Conservation (phyloP, 441 rosid genomes). For the Adansonia grandidieri region DNA sequence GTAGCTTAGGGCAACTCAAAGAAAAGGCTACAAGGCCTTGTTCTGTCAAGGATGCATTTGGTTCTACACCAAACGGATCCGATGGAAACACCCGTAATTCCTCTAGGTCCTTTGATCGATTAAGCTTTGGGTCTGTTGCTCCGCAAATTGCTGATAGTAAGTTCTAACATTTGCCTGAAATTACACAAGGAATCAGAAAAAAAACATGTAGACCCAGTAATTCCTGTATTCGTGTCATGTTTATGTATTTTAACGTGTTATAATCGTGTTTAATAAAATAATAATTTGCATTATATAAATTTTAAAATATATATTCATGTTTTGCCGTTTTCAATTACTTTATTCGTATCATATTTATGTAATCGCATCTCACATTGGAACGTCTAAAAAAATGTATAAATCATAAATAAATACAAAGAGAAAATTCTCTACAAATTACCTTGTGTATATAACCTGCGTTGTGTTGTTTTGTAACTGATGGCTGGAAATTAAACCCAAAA, state of each 20-base stretch:
- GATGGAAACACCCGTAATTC: constrained; percentile 94
- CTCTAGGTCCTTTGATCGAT: constrained; percentile 82
- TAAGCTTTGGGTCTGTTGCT: constrained; percentile 93
- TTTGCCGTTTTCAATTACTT: no score
- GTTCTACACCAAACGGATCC: constrained; percentile 59
- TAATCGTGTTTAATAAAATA: no score
- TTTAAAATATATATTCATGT: no score
- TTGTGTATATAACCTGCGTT: constrained; percentile 98
- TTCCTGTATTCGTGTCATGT: no score
- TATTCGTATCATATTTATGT: no score
- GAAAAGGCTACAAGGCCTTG: constrained; percentile 77
- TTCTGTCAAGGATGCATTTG: constrained; percentile 72
- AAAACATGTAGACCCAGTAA: not conserved
- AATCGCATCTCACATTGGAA: no score
- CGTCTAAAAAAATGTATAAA: not conserved
- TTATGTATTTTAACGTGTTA: no score
- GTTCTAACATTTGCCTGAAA: constrained; percentile 85
- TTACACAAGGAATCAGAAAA: constrained; percentile 17
- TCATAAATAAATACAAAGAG: not conserved
- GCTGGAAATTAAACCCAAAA: constrained; percentile 49
- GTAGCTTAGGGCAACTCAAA: constrained; percentile 75
- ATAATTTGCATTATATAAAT: no score
- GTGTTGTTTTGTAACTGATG: constrained; percentile 97
- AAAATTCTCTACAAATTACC: constrained; percentile 43
- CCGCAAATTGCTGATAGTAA: constrained; percentile 96